Conservation (phyloP, 2,329 filamentous ascomycete species). For the Neonectria magnoliae region DNA sequence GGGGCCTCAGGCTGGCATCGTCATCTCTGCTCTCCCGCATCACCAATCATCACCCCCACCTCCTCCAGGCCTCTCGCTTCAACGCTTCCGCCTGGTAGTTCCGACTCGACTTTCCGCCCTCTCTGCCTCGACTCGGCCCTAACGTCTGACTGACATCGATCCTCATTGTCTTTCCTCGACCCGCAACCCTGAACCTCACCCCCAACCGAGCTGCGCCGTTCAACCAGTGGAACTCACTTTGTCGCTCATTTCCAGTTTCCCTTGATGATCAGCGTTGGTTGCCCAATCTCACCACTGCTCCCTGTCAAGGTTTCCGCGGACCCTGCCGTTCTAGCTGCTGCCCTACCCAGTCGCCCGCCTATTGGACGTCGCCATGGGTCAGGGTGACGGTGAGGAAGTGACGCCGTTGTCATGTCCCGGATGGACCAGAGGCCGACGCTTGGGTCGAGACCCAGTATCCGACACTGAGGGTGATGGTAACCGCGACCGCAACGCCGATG, state of each 20-base stretch:
- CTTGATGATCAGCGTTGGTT: conserved; percentile 41
- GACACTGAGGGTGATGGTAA: conserved; percentile 31
- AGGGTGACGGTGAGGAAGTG: conserved; percentile 37
- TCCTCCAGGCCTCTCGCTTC: no score
- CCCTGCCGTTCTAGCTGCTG: conserved; percentile 32
- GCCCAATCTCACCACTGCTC: conserved; percentile 36
- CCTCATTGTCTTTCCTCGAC: conserved; percentile 19
- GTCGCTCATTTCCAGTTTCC: conserved; percentile 40
- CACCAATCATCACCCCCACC: background rate
- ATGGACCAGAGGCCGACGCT: conserved; percentile 33
- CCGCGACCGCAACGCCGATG: conserved; percentile 27
- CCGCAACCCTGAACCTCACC: conserved; percentile 14
- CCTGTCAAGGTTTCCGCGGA: conserved; percentile 35
- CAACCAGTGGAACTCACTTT: conserved; percentile 39
- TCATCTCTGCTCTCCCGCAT: background rate
- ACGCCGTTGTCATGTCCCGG: conserved; percentile 34
- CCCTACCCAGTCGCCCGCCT: conserved; percentile 28
- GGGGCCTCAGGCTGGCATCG: background rate
- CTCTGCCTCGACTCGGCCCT: conserved; percentile 2
- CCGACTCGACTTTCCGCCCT: background rate
- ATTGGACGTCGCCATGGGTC: conserved; percentile 39
- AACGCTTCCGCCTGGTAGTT: background rate
- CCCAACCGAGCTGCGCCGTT: conserved; percentile 14
- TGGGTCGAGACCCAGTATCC: conserved; percentile 24
- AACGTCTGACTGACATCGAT: conserved; percentile 7